Percentiles rank a stretch among this genome's conserved stretches.
phyloP scores from a whole-genome alignment of 768 basidiomycete genomes.

The Fistulinella prunicolor region DNA sequence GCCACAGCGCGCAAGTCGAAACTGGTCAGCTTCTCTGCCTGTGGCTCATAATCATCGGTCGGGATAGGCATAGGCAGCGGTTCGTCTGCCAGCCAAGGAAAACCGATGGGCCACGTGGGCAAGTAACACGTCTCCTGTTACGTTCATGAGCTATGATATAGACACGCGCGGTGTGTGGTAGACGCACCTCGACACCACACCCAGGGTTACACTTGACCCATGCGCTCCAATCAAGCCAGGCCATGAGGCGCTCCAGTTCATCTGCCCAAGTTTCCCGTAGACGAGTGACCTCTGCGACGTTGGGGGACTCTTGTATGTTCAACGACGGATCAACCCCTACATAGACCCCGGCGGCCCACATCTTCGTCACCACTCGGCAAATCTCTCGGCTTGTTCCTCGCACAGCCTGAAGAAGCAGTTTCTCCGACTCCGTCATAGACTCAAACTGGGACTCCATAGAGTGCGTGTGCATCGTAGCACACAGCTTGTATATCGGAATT shows the following conservation, averaged over 20 bases:
- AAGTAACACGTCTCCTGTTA: too few relatives aligned
- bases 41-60: too few relatives aligned
- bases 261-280: background rate
- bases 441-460: background rate
- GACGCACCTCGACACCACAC: background rate
- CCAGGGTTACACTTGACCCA: background rate
- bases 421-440: background rate
- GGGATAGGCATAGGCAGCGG: too few relatives aligned
- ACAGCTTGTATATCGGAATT: background rate
- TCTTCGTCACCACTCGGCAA: background rate
- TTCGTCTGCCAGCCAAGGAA: too few relatives aligned
- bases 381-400: background rate
- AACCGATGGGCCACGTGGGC: too few relatives aligned
- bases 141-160: too few relatives aligned
- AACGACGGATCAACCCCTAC: background rate
- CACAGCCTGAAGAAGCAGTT: background rate
- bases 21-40: too few relatives aligned
- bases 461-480: background rate
- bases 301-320: background rate
- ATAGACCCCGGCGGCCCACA: background rate
- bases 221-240: background rate
- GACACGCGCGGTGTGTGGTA: too few relatives aligned
- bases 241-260: background rate
- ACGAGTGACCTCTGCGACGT: background rate
- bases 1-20: too few relatives aligned